These are phyloP conservation scores for Pleurotus platypus DNA, from an alignment of 768 basidiomycete species.

Conservation along the genomic window DNA sequence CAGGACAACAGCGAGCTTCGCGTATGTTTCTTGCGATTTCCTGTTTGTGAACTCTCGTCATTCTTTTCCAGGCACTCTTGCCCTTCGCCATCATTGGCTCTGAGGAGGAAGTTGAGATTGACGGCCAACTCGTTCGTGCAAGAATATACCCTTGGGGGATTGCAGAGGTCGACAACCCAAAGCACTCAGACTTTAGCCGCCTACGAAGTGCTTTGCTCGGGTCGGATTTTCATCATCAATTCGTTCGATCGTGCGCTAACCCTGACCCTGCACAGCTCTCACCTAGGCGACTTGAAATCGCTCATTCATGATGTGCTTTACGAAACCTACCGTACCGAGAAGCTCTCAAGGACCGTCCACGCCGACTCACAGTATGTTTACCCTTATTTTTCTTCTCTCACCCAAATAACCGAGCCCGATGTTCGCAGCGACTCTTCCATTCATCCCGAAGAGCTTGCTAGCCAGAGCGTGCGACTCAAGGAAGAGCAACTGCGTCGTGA, in stretches of 20 bases:
- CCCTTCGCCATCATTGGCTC: conserved; percentile 98
- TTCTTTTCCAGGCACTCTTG: conserved; percentile 65
- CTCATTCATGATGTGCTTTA: conserved; percentile 92
- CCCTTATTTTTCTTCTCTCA: conserved; percentile 2
- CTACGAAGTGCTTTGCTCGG: conserved; percentile 88
- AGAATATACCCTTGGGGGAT: conserved; percentile 98
- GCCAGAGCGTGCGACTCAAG: conserved; percentile 95
- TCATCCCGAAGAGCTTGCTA: conserved; percentile 93
- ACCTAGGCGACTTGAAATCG: conserved; percentile 91
- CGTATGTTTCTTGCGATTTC: conserved; percentile 36
- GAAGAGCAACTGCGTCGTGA: conserved; percentile 97
- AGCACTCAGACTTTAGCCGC: conserved; percentile 97
- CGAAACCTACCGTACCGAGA: conserved; percentile 97
- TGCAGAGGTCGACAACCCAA: conserved; percentile 98
- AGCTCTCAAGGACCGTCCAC: conserved; percentile 87
- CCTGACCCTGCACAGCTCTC: conserved; percentile 54
- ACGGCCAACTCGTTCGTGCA: conserved; percentile 87
- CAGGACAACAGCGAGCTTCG: conserved; percentile 95
- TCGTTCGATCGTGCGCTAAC: too few relatives aligned
- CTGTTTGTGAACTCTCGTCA: conserved; percentile 6
- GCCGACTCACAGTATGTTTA: conserved; percentile 64
- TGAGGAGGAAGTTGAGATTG: conserved; percentile 93
- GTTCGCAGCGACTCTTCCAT: conserved; percentile 75
- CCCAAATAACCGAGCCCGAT: conserved; percentile 18
- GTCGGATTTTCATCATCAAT: conserved; percentile 35